Evolutionary conservation across 2,329 filamentous ascomycete species (phyloP).

Genomic region (Diaporthe vexans): DNA sequence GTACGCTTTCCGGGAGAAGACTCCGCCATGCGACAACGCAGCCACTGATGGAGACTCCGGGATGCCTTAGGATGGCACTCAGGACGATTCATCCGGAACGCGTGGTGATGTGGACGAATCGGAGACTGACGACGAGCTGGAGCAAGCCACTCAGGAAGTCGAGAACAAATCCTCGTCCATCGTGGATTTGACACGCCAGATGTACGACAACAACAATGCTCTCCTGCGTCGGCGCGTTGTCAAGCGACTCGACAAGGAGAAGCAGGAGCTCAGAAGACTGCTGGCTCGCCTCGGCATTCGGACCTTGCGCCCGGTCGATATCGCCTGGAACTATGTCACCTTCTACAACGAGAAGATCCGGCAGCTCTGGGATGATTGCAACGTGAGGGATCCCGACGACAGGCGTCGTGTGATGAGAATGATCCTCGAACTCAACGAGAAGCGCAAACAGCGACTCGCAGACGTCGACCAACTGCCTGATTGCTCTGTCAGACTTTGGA

Average conservation of each 20-base stretch:
- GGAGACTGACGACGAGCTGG: background rate
- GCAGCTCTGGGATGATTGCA: slow-evolving; percentile 6
- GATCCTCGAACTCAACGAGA: slow-evolving; percentile 9
- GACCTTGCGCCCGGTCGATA: background rate
- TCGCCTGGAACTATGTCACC: slow-evolving; percentile 26
- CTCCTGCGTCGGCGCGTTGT: background rate
- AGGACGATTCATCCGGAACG: slow-evolving; percentile 3
- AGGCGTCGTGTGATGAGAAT: slow-evolving; percentile 9
- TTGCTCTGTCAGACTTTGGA: background rate
- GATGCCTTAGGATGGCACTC: slow-evolving; percentile 22
- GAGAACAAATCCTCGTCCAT: background rate
- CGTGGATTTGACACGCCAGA: background rate
- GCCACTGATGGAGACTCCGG: slow-evolving; percentile 15
- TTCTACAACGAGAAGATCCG: slow-evolving; percentile 17
- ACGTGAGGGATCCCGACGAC: background rate
- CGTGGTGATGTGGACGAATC: background rate
- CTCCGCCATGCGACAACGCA: background rate
- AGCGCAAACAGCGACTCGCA: slow-evolving; percentile 6
- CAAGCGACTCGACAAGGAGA: background rate
- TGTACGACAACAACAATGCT: background rate
- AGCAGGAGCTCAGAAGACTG: background rate
- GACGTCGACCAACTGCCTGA: background rate
- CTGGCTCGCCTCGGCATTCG: background rate
- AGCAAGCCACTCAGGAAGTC: background rate
- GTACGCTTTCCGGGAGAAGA: slow-evolving; percentile 13